phyloP scores from a whole-genome alignment of 371 early-diverging fungal species.

The Circinella umbellata region DNA sequence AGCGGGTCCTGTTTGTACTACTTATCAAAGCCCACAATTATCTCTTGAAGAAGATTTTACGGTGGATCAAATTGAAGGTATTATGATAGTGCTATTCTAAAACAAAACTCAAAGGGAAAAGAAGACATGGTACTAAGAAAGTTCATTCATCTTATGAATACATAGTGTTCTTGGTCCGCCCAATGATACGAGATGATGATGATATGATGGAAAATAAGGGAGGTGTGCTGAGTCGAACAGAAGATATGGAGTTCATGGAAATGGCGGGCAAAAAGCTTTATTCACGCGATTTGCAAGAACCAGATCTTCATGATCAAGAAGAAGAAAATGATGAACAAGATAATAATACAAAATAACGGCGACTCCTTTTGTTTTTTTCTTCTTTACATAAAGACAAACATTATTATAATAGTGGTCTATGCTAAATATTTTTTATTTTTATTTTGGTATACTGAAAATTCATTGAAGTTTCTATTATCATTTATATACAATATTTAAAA shows the following conservation, averaged over 20 bases:
- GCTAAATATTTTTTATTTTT: too few relatives aligned
- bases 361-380: too few relatives aligned
- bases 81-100: neutral
- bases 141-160: neutral
- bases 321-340: neutral
- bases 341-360: too few relatives aligned
- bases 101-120: neutral
- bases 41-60: slow-evolving; percentile 58
- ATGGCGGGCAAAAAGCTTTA: slow-evolving; percentile 87
- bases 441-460: too few relatives aligned
- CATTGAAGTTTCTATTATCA: too few relatives aligned
- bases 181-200: slow-evolving; percentile 59
- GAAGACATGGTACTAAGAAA: too few relatives aligned
- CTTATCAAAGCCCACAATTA: slow-evolving; percentile 69
- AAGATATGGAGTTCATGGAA: slow-evolving; percentile 83
- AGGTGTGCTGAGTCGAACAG: slow-evolving; percentile 71
- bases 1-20: slow-evolving; percentile 72
- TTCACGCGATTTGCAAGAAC: slow-evolving; percentile 61
- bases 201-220: slow-evolving; percentile 43
- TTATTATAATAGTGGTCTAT: too few relatives aligned
- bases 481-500: too few relatives aligned
- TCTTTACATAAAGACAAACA: too few relatives aligned
- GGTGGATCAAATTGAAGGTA: slow-evolving; percentile 79
- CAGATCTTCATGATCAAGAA: slow-evolving; percentile 10
- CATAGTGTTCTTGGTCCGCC: slow-evolving; percentile 75